Evolutionary conservation across 2,329 filamentous ascomycete genomes (phyloP), one percentile per base, ranked within the genome.

Genomic region (Hypoxylon sp.): DNA sequence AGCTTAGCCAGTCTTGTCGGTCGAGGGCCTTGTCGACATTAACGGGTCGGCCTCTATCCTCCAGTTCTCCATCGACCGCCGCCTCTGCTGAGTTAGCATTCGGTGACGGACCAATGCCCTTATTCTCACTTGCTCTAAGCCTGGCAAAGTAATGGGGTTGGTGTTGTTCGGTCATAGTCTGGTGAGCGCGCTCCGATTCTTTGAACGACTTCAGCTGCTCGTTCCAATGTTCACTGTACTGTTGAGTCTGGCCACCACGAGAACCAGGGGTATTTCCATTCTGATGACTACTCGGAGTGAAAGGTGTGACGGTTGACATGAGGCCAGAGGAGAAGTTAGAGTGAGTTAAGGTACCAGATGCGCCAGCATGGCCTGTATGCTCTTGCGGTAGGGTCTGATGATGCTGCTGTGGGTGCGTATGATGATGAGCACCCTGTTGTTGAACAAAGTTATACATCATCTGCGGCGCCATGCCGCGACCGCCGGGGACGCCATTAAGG

Each of bases 1-100:
- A 85, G 71, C 94, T 94, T 79, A 93, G 89, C 96, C 96, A 98
- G 76, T 94, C 92, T 80, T 97, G 92, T 71, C 91, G 85, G 75
- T 90, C 89, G 70, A 87, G 85, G 66, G 87, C 85, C 75, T 88
- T 87, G 67, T 92, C 88, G 61, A 92, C 84, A 74, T 91, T 91
- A 74, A 90, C 86, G 33, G 88, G 88, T 63, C 88, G 81, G 74
- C 88, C 85, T 74, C 86, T 84, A 73, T 90, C 87, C 52, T 86
- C 86, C 14, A 81, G 74, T 66, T 89, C 87, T 62, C 84, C 83
- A 51, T 90, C 87, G 52, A 83, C 82, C 24, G 83, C 79, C 2
- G 85, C 77, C n/a, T 83, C 82, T 10, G 81, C 79, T 61, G 81
- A 80, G 75, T 87, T 84, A 73, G 84, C 81, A 71, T 81, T 80